phyloP scores from a whole-genome alignment of 108 stramenopile species.

The Fistulifera pelliculosa region DNA sequence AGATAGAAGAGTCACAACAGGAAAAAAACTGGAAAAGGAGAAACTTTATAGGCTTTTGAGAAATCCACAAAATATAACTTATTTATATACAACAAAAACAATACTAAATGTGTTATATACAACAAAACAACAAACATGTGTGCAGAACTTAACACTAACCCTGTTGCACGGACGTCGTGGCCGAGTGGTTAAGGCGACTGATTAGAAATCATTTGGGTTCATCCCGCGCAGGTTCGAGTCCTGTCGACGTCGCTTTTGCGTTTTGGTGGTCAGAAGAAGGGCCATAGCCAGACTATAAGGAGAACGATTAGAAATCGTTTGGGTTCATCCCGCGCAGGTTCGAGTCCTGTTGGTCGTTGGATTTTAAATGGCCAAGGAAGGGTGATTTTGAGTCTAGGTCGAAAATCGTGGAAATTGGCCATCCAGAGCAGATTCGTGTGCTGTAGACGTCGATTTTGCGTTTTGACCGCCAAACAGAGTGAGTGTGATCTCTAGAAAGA shows the following conservation, averaged over 20 bases:
- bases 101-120: neutral
- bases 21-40: neutral
- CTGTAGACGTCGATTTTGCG: too few relatives aligned
- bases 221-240: slow-evolving; percentile 11
- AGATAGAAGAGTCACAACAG: neutral
- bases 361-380: too few relatives aligned
- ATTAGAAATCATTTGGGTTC: slow-evolving; percentile 6
- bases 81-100: neutral
- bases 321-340: slow-evolving; percentile 8
- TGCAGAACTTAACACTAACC: neutral
- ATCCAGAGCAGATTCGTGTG: too few relatives aligned
- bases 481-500: too few relatives aligned
- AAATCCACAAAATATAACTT: neutral
- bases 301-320: slow-evolving; percentile 9
- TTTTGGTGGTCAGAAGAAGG: too few relatives aligned
- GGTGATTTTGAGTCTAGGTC: too few relatives aligned
- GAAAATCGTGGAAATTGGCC: too few relatives aligned
- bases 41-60: neutral
- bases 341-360: too few relatives aligned
- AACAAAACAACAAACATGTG: neutral
- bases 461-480: too few relatives aligned
- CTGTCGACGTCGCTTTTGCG: neutral
- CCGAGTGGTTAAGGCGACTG: slow-evolving; percentile 15
- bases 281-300: neutral
- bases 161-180: neutral